phyloP scores from a whole-genome alignment of 164 flowering plant genomes.

The Pachysandra terminalis region DNA sequence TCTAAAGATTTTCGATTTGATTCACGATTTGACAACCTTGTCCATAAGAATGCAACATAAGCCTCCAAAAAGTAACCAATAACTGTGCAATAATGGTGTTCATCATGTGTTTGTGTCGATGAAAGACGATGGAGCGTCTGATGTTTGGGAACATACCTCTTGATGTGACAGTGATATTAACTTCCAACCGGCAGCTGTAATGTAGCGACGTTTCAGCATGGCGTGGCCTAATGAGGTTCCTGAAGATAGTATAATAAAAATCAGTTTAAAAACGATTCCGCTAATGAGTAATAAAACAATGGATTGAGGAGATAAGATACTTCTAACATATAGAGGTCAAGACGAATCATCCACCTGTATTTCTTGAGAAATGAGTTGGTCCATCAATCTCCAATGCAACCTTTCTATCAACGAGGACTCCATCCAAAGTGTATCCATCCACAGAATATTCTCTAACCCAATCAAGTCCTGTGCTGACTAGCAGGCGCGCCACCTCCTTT shows the following conservation, averaged over 20 bases:
- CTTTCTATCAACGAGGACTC: constrained; percentile 73
- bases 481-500: constrained; percentile 87
- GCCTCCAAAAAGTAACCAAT: too few relatives aligned
- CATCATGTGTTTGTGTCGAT: too few relatives aligned
- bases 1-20: too few relatives aligned
- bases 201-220: constrained; percentile 75
- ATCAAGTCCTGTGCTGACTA: constrained; percentile 80
- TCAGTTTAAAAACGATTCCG: background rate
- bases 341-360: constrained; percentile 55
- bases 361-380: constrained; percentile 96
- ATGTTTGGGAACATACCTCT: constrained; percentile 50
- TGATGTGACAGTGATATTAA: constrained; percentile 63
- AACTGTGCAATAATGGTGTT: too few relatives aligned
- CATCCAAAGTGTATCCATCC: constrained; percentile 85
- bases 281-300: background rate
- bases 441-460: constrained; percentile 82
- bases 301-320: background rate
- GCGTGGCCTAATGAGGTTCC: constrained; percentile 92
- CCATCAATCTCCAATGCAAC: constrained; percentile 97
- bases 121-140: background rate
- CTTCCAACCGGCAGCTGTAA: constrained; percentile 89
- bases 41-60: too few relatives aligned
- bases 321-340: background rate
- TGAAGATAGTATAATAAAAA: constrained; percentile 28
- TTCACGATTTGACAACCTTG: too few relatives aligned